Conservation (phyloP, 768 basidiomycete species). For the Lentinula sp. region DNA sequence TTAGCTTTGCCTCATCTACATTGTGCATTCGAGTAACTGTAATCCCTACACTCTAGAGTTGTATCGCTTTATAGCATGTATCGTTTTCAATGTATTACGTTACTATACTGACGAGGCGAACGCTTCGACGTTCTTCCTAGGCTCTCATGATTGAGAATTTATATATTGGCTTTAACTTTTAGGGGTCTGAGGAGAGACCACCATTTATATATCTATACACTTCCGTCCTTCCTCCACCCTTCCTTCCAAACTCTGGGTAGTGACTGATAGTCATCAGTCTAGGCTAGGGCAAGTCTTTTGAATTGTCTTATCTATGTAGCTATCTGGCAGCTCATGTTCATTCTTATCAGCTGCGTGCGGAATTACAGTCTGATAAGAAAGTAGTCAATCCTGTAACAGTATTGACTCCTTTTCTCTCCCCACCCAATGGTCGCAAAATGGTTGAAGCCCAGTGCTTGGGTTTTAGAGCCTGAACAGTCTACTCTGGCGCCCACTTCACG, state of each 20-base stretch:
- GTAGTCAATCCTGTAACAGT: background rate
- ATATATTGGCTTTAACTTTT: background rate
- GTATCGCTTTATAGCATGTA: background rate
- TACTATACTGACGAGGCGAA: too few species aligned
- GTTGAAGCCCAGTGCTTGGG: slow-evolving; percentile 36
- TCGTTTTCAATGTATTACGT: background rate
- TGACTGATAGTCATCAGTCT: too few species aligned
- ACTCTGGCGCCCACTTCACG: slow-evolving; percentile 51
- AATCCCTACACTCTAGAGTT: background rate
- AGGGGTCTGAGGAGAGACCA: too few species aligned
- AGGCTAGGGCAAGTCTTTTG: too few species aligned
- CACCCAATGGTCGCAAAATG: slow-evolving; percentile 12
- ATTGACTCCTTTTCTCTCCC: background rate
- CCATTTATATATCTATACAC: too few species aligned
- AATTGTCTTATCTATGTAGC: too few species aligned
- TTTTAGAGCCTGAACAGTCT: slow-evolving; percentile 43
- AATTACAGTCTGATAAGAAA: background rate
- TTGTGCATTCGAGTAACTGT: background rate
- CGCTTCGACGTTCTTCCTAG: too few species aligned
- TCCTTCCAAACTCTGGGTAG: too few species aligned
- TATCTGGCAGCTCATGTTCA: background rate
- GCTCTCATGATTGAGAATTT: background rate
- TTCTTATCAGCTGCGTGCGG: background rate
- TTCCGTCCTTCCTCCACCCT: too few species aligned
- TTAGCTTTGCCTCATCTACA: background rate